Conservation (phyloP, 148 eudicot species). For the Chenopodium berlandieri region DNA sequence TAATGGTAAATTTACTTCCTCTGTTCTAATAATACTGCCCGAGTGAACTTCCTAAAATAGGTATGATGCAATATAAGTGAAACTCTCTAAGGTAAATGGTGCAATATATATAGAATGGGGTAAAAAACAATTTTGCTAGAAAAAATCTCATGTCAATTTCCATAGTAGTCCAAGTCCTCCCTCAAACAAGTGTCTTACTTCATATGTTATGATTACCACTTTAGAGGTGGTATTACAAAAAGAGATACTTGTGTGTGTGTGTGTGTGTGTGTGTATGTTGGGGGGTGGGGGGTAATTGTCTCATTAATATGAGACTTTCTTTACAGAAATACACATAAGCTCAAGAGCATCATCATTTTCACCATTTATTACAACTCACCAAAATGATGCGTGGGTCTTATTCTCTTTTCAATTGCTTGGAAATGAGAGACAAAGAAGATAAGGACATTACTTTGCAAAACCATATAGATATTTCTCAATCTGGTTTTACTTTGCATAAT, state of each 20-base stretch:
- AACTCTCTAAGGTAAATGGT: too few species aligned
- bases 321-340: not conserved
- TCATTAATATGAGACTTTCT: not conserved
- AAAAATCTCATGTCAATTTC: not conserved
- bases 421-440: not conserved
- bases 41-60: too few species aligned
- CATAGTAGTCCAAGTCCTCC: not conserved
- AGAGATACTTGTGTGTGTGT: not conserved
- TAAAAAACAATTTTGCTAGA: not conserved
- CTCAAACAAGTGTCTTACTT: not conserved
- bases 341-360: too few species aligned
- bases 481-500: not conserved
- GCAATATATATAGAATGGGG: too few species aligned
- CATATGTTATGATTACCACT: not conserved
- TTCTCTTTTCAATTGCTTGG: not conserved
- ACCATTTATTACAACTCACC: not conserved
- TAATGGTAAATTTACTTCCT: not conserved
- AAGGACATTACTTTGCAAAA: not conserved
- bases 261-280: not conserved
- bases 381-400: not conserved
- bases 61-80: too few species aligned
- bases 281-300: too few species aligned
- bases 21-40: too few species aligned
- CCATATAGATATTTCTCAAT: not conserved
- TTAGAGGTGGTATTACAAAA: not conserved